Base-by-base conservation (phyloP, 805 yeast genomes). In the Wickerhamomyces xylosicus region DNA sequence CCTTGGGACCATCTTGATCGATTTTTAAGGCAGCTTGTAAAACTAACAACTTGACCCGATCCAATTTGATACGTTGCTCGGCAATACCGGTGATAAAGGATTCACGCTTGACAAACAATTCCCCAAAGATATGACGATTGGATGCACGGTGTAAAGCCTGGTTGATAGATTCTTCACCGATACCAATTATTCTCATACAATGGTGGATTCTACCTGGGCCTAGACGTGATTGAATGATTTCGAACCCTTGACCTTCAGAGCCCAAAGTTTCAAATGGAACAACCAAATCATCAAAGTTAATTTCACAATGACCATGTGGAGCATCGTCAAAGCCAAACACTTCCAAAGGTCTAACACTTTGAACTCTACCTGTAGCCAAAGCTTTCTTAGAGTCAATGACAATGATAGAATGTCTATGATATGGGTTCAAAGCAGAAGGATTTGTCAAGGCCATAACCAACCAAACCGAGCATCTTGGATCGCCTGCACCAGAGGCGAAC, bases 201-300 rank as follows among this genome's bases (percentile, higher is more conserved):
- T 77, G 83, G 55, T 77, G 84, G 46, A 77, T 72, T 52, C 83
- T 62, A n/a, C 84, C 83, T 1, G 83, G 82, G 2, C 83, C 83
- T 33, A 77, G 62, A 41, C 83, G 64, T 18, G 79, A 73, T 55
- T 77, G 83, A 47, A 77, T 73, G 45, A 77, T 63, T 43, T 72
- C 77, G 50, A 77, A 77, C 2, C 84, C 85, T 40, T 67, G 65
- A 20, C 84, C 82, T 40, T 73, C 59, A n/a, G 59, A 52, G 54
- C 63, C 69, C 38, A 67, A 63, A 15, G 56, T 47, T 8, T 64
- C 67, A 17, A 45, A 48, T 3, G 74, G 69, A 9, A 77, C 65
- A 38, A 64, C 72, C 43, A 63, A 69, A 49, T 71, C 59, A 27
- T 62, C 56, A 53, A 77, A 77, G 36, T 55, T 62, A 39, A 77